Conservation (phyloP, 257 asterid genomes). For the Gynochthodes officinalis region DNA sequence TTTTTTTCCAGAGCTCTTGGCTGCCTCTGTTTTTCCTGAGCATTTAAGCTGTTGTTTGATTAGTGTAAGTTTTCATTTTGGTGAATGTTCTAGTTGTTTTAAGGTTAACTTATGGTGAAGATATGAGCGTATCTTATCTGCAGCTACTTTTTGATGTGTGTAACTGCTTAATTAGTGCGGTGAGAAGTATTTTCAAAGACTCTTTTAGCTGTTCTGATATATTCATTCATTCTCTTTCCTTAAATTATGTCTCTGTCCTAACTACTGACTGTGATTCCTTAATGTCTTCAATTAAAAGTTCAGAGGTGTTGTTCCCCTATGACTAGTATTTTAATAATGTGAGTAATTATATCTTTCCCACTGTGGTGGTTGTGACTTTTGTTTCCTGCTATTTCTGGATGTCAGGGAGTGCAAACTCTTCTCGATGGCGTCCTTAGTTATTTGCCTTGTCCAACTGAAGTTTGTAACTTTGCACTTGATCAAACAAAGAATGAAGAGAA, state of each 20-base stretch:
- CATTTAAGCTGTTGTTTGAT: no score
- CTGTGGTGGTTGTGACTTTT: background rate
- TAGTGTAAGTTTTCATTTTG: no score
- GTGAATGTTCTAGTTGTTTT: no score
- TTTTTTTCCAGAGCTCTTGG: no score
- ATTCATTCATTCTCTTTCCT: background rate
- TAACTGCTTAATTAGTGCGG: no score
- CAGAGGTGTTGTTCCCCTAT: background rate
- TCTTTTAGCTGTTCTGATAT: no score
- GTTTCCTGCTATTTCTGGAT: slow-evolving; percentile 24
- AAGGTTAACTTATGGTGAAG: no score
- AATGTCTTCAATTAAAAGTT: background rate
- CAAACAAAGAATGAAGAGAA: slow-evolving; percentile 89
- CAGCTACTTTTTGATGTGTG: no score
- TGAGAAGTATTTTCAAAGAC: no score
- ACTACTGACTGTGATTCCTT: background rate
- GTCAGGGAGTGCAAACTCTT: slow-evolving; percentile 92
- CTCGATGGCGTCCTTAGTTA: slow-evolving; percentile 93
- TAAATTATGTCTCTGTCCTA: no score
- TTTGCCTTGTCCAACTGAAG: slow-evolving; percentile 92
- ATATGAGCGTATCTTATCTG: no score
- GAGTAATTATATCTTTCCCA: background rate
- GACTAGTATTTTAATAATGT: background rate
- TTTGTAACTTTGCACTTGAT: slow-evolving; percentile 81
- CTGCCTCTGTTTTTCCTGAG: no score